These are phyloP conservation scores for Fusarium tricinctum DNA, from an alignment of 2,329 filamentous ascomycete genomes.

Conservation along the genomic window DNA sequence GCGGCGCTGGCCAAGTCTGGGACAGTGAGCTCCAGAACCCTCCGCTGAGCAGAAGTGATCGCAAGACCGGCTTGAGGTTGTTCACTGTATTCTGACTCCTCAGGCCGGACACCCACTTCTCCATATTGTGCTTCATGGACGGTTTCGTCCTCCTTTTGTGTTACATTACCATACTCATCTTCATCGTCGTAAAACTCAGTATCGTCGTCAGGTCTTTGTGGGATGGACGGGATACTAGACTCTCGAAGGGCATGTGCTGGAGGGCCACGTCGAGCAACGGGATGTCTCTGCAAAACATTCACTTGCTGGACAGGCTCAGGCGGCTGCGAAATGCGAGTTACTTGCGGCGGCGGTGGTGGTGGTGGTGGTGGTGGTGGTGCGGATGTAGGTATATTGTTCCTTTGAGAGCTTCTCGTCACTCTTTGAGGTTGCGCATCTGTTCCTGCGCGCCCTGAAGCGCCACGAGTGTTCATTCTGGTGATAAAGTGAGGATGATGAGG, in stretches of 20 bases:
- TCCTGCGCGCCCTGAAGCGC: conserved; percentile 28
- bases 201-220: conserved; percentile 43
- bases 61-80: conserved; percentile 10
- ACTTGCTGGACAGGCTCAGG: conserved; percentile 4
- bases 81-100: not conserved
- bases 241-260: conserved; percentile 36
- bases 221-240: conserved; percentile 34
- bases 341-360: not conserved
- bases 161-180: not conserved
- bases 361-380: conserved; percentile 3
- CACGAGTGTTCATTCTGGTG: conserved; percentile 40
- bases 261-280: conserved; percentile 45
- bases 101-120: conserved; percentile 20
- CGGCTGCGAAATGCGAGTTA: conserved; percentile 4
- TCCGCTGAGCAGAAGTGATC: conserved; percentile 34
- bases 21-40: conserved; percentile 47
- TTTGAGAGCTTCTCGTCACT: conserved; percentile 39
- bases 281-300: conserved; percentile 27
- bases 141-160: conserved; percentile 12
- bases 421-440: conserved; percentile 14
- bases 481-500: not conserved
- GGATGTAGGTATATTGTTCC: conserved; percentile 9
- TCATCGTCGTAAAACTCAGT: conserved; percentile 34
- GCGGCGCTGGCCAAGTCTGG: conserved; percentile 49
- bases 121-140: conserved; percentile 26